phyloP scores from a whole-genome alignment of 306 rosid genomes.

The Inga leiocalycina region DNA sequence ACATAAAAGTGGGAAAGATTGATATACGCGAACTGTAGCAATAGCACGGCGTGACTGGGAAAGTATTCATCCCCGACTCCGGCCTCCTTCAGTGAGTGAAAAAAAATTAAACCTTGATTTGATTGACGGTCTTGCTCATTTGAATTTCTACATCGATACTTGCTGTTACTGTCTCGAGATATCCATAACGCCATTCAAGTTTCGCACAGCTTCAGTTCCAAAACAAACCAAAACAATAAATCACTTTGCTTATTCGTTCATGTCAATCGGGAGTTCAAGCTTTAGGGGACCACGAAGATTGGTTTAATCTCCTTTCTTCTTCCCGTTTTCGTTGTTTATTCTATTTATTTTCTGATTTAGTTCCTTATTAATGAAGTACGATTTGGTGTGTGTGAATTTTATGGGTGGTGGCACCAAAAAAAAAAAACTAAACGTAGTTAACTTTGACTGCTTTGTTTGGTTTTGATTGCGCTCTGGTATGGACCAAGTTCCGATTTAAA shows the following conservation, averaged over 20 bases:
- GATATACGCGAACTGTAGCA: background rate
- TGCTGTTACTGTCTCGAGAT: background rate
- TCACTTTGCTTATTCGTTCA: slow-evolving; percentile 1
- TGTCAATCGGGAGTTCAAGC: slow-evolving; percentile 7
- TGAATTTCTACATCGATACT: background rate
- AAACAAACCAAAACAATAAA: background rate
- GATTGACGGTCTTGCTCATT: background rate
- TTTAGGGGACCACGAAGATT: background rate
- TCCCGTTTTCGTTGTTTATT: background rate
- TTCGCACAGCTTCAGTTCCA: too few species aligned
- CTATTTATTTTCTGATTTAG: background rate
- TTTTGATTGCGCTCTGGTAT: slow-evolving; percentile 11
- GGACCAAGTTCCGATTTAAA: slow-evolving; percentile 28
- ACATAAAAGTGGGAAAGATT: background rate
- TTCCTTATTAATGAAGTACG: background rate
- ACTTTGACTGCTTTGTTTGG: background rate
- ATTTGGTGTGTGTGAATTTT: background rate
- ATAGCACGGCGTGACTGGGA: background rate
- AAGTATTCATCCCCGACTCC: background rate
- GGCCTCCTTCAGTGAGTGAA: background rate
- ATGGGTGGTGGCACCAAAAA: background rate
- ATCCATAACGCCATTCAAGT: background rate
- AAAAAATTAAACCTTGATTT: background rate
- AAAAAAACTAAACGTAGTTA: background rate
- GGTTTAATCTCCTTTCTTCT: slow-evolving; percentile 30